Percentiles rank a stretch among this genome's conserved stretches.
These are phyloP conservation scores for Sextonia rubra DNA, from an alignment of 164 flowering plant genomes.

Conservation along the genomic window DNA sequence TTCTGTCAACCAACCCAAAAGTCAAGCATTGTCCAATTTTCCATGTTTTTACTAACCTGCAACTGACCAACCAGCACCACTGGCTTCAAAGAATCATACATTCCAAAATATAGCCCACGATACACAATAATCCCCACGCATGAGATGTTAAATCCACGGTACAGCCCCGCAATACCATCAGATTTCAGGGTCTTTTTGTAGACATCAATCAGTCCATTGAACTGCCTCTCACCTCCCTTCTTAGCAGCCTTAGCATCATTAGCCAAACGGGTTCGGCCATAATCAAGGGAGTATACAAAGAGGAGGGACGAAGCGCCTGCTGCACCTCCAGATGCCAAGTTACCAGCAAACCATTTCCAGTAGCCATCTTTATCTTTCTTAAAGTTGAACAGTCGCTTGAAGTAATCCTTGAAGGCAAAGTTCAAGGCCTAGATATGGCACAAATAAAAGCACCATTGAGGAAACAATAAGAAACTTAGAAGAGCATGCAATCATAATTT, in stretches of 20 bases:
- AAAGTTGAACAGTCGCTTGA: slow-evolving; percentile 20
- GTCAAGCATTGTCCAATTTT: too few species aligned
- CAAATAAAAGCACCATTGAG: neutral
- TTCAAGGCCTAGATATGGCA: slow-evolving; percentile 12
- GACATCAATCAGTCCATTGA: slow-evolving; percentile 17
- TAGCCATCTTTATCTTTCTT: slow-evolving; percentile 18
- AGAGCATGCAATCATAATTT: neutral
- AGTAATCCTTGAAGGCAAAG: slow-evolving; percentile 22
- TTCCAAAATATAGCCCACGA: slow-evolving; percentile 21
- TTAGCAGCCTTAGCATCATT: slow-evolving; percentile 19
- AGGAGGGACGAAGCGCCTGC: slow-evolving; percentile 21
- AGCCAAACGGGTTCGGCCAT: slow-evolving; percentile 19
- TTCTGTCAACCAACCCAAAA: neutral
- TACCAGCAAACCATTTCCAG: slow-evolving; percentile 25
- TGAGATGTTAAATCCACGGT: slow-evolving; percentile 22
- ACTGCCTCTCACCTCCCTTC: slow-evolving; percentile 23
- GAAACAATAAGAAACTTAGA: neutral
- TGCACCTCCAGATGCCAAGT: slow-evolving; percentile 21
- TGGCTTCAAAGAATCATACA: slow-evolving; percentile 20
- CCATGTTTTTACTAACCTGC: slow-evolving; percentile 6
- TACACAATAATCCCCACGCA: slow-evolving; percentile 21
- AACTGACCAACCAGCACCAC: slow-evolving; percentile 8
- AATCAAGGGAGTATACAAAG: slow-evolving; percentile 20
- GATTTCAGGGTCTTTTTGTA: slow-evolving; percentile 17
- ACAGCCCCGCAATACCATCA: slow-evolving; percentile 19